Evolutionary conservation across 1,139 yeast genomes (phyloP).

Genomic region (Suhomyces terraborum): DNA sequence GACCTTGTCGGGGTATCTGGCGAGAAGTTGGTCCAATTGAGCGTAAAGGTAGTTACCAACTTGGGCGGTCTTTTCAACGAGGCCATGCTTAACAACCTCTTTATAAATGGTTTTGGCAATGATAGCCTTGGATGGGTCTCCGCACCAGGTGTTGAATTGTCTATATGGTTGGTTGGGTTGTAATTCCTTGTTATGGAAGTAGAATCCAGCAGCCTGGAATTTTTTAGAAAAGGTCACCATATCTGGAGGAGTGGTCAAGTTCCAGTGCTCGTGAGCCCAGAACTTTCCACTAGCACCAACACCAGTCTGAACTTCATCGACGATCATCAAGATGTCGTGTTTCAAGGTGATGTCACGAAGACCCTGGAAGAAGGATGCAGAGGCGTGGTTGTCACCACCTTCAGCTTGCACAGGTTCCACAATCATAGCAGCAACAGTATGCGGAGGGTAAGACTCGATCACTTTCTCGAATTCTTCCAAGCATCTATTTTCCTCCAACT

Average conservation of each 20-base stretch:
- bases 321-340: slow-evolving; percentile 60
- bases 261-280: slow-evolving; percentile 77
- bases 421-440: slow-evolving; percentile 62
- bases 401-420: slow-evolving; percentile 77
- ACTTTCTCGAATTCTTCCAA: slow-evolving; percentile 56
- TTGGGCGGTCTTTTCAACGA: slow-evolving; percentile 52
- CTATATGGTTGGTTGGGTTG: slow-evolving; percentile 67
- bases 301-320: slow-evolving; percentile 78
- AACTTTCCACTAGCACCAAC: slow-evolving; percentile 72
- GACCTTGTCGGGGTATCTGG: slow-evolving; percentile 47
- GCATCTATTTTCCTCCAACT: slow-evolving; percentile 62
- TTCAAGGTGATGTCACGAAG: slow-evolving; percentile 63
- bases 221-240: slow-evolving; percentile 76
- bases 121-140: slow-evolving; percentile 71
- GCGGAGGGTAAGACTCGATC: slow-evolving; percentile 50
- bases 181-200: slow-evolving; percentile 62
- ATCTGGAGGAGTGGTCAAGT: slow-evolving; percentile 65
- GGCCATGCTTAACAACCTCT: slow-evolving; percentile 54
- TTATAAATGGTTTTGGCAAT: slow-evolving; percentile 64
- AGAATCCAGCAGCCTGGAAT: slow-evolving; percentile 80
- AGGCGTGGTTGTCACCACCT: slow-evolving; percentile 75
- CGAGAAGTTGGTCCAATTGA: slow-evolving; percentile 45
- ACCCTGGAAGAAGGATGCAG: slow-evolving; percentile 62
- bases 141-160: slow-evolving; percentile 86
- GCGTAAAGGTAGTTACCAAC: slow-evolving; percentile 62